Evolutionary conservation across 108 stramenopile genomes (phyloP).

Genomic region (Pseudonitzschia pungens): DNA sequence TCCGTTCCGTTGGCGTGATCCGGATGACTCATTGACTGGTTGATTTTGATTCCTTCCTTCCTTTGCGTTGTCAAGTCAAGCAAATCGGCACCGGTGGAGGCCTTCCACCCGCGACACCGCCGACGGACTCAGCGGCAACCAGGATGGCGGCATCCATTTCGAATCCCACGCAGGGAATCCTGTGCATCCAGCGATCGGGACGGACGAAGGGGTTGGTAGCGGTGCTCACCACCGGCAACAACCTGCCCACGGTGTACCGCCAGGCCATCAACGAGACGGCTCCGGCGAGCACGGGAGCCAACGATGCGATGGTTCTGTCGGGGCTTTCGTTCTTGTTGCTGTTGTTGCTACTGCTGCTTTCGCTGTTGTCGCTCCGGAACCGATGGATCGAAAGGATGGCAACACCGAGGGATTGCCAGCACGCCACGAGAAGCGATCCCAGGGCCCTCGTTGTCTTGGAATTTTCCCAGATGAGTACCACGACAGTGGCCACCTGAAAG

Average conservation of each 20-base stretch:
- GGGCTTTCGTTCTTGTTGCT: neutral
- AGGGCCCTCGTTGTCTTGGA: constrained; percentile 38
- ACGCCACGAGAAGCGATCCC: constrained; percentile 30
- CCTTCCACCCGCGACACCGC: neutral
- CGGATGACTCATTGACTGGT: neutral
- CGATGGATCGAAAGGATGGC: constrained; percentile 7
- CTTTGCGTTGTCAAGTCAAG: neutral
- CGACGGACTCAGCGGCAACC: neutral
- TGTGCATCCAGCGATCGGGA: no score
- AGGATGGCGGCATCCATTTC: neutral
- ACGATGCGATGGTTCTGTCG: neutral
- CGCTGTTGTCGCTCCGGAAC: neutral
- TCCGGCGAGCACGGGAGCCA: neutral
- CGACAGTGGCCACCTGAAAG: constrained; percentile 46
- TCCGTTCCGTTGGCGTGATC: no score
- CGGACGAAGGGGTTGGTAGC: neutral
- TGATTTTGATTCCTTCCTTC: no score
- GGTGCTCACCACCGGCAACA: neutral
- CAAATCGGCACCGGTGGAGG: neutral
- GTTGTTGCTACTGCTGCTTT: neutral
- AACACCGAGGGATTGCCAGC: constrained; percentile 30
- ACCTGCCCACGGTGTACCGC: neutral
- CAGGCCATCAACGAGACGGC: constrained; percentile 1
- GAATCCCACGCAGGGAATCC: constrained; percentile 9
- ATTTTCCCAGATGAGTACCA: constrained; percentile 62